A percentile compares a stretch with the other conserved stretches of the same genome.
Evolutionary conservation across 2,329 filamentous ascomycete species (phyloP).

Genomic region (Colletotrichum sp.): DNA sequence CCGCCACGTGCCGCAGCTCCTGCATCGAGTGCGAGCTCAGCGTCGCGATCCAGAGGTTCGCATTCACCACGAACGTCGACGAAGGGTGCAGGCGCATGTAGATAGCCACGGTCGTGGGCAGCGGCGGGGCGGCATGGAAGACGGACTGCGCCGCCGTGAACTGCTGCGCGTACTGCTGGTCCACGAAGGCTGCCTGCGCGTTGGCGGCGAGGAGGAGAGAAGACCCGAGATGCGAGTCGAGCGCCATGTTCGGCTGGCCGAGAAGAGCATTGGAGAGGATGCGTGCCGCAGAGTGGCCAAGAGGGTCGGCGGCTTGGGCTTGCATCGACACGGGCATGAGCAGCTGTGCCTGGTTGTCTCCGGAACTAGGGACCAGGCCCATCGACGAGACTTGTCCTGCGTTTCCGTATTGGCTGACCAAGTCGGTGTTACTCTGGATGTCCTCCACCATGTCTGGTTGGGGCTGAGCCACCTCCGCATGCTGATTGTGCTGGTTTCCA

Average conservation of each 20-base stretch:
- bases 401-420: constrained; percentile 6
- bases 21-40: constrained; percentile 61
- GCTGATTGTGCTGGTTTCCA: background rate
- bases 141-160: constrained; percentile 28
- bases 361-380: constrained; percentile 6
- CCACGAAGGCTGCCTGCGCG: constrained; percentile 38
- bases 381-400: constrained; percentile 13
- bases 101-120: constrained; percentile 52
- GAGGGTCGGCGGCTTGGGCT: constrained; percentile 1
- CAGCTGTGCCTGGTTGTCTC: constrained; percentile 7
- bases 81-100: constrained; percentile 73
- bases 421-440: background rate
- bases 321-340: constrained; percentile 17
- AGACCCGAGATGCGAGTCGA: constrained; percentile 41
- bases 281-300: constrained; percentile 4
- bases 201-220: constrained; percentile 44
- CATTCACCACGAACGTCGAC: constrained; percentile 58
- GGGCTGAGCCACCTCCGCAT: background rate
- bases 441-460: constrained; percentile 20
- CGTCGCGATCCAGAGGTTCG: constrained; percentile 70
- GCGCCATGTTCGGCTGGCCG: constrained; percentile 24
- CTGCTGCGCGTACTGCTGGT: constrained; percentile 34
- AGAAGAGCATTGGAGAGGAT: constrained; percentile 10
- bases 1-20: constrained; percentile 68
- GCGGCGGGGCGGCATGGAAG: constrained; percentile 23